These are phyloP conservation scores for Phanerodontia chrysosporium DNA, from an alignment of 768 basidiomycete genomes.

Conservation along the genomic window DNA sequence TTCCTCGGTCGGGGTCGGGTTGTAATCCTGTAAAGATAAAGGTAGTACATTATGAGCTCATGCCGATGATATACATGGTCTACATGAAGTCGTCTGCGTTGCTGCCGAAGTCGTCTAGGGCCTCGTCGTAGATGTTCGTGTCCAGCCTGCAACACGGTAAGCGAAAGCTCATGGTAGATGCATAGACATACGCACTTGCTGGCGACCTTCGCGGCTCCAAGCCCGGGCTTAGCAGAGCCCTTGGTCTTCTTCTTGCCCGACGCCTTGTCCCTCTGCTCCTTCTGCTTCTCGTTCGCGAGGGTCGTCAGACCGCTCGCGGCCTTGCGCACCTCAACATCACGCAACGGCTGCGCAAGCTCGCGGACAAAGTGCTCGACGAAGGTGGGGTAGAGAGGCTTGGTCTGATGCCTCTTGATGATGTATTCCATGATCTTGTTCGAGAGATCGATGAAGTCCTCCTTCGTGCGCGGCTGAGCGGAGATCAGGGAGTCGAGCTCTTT, in stretches of 20 bases:
- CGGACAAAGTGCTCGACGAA: constrained; percentile 86
- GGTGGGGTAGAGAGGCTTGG: constrained; percentile 74
- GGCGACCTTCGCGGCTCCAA: constrained; percentile 70
- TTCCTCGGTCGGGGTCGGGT: neutral
- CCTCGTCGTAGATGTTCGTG: constrained; percentile 80
- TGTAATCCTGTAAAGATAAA: neutral
- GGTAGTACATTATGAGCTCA: neutral
- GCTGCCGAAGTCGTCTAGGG: constrained; percentile 82
- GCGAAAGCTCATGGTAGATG: neutral
- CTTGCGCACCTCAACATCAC: constrained; percentile 90
- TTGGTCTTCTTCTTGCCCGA: constrained; percentile 90
- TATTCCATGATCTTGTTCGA: constrained; percentile 71
- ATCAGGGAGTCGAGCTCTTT: constrained; percentile 68
- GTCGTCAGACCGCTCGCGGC: constrained; percentile 80
- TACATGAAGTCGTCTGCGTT: constrained; percentile 90
- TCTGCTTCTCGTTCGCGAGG: constrained; percentile 93
- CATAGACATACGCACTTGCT: constrained; percentile 43
- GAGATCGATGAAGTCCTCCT: constrained; percentile 79
- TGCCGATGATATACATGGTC: constrained; percentile 16
- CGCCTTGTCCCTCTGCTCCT: constrained; percentile 78
- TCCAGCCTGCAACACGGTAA: constrained; percentile 53
- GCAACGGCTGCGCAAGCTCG: constrained; percentile 70
- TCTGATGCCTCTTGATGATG: constrained; percentile 73
- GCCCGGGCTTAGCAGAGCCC: constrained; percentile 60
- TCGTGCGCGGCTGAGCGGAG: constrained; percentile 78